Base-by-base conservation (phyloP, 306 rosid genomes). In the Quercus mongolica region DNA sequence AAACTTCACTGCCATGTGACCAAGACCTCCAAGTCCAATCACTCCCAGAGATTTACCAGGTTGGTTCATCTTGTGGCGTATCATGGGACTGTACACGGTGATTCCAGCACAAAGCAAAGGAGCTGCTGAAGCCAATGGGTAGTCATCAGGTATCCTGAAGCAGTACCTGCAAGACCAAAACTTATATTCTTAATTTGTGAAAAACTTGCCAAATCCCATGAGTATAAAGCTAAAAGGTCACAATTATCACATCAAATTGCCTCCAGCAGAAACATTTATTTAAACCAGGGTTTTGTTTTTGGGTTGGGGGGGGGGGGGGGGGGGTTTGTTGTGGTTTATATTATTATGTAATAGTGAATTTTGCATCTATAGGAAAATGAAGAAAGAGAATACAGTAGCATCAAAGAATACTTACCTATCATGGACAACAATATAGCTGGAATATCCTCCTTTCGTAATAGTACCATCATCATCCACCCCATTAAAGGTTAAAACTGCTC, bases 61-160 rank as follows among this genome's bases (percentile, higher is more conserved):
- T 78, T 90, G 92, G 78, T 91, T 91, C 98, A 93, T 93, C 73
- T 87, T 88, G 81, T 91, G 94, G 56, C 91, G 91, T 76, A 87
- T 78, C 98, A 91, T 93, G 1, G 98, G 97, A 76, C 93, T 35
- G 86, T 91, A 91, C 55, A 93, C 97, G 20, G 98, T 93, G 41
- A 93, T 81, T 75, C 98, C 98, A 72, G 95, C 98, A 78, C 98
- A 94, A 62, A 94, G 98, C 83, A 94, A 77, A 82, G 98, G 98
- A 71, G 92, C 97, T 17, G 98, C 98, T 25, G 91, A 87, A 79
- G 92, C 94, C 84, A 89, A 74, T 51, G 98, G 94, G 75, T 91
- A 90, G 80, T 73, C 51, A 57, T 90, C 85, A 17, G 98, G 98
- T 76, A 94, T 94, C 76, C 25, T 28, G 81, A 82, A 87, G 91